Conservation (phyloP, 2,329 filamentous ascomycete species). For the Emydomyces testavorans region DNA sequence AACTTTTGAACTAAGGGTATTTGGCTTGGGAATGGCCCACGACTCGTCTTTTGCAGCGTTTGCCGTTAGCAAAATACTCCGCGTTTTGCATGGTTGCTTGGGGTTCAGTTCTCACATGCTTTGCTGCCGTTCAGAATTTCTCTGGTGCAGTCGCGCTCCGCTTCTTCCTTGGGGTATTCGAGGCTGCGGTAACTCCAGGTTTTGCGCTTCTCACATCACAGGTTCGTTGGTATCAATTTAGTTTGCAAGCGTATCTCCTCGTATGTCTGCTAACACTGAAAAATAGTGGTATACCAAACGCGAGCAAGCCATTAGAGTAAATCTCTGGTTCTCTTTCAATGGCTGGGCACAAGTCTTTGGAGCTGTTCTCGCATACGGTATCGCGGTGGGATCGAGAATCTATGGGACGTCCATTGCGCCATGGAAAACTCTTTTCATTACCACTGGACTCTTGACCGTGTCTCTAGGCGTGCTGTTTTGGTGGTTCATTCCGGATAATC, state of each 20-base stretch:
- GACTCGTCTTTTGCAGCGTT: conserved; percentile 50
- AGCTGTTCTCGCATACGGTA: conserved; percentile 52
- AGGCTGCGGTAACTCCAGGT: conserved; percentile 56
- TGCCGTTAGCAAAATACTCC: conserved; percentile 57
- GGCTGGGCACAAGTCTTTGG: conserved; percentile 54
- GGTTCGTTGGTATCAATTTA: conserved; percentile 18
- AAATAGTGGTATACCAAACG: conserved; percentile 57
- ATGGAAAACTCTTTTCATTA: conserved; percentile 54
- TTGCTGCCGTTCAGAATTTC: conserved; percentile 52
- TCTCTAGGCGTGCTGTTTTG: conserved; percentile 40
- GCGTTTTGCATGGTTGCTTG: conserved; percentile 48
- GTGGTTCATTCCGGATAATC: conserved; percentile 47
- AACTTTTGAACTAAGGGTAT: conserved; percentile 27
- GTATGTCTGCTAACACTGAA: neutral
- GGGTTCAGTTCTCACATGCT: conserved; percentile 47
- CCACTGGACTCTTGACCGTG: conserved; percentile 44
- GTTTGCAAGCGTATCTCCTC: neutral
- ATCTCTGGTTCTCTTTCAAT: conserved; percentile 60
- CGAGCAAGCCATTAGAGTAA: conserved; percentile 52
- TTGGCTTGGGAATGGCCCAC: conserved; percentile 55
- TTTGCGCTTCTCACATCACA: conserved; percentile 52
- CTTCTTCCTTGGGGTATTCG: conserved; percentile 57
- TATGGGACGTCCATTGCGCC: conserved; percentile 49
- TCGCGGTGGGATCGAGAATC: conserved; percentile 44
- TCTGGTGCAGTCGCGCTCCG: conserved; percentile 52